Percentiles rank a stretch among this genome's conserved stretches.
phyloP scores from a whole-genome alignment of 345 rosid species.

The Gossypium mustelinum region DNA sequence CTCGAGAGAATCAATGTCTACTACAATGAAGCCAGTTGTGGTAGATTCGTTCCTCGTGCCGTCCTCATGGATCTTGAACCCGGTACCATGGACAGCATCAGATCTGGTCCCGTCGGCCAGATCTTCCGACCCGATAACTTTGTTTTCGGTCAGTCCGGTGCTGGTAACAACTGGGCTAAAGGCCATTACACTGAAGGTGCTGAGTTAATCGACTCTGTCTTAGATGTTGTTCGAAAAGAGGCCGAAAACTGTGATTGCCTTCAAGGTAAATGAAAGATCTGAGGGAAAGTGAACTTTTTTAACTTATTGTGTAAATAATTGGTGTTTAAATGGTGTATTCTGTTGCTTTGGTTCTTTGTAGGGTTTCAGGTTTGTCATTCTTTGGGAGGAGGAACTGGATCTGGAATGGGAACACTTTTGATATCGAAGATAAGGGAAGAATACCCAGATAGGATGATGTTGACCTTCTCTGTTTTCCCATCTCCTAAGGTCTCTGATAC shows the following conservation, averaged over 20 bases:
- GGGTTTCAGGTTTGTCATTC: constrained; percentile 25
- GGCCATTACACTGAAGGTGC: constrained; percentile 29
- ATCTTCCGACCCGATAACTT: constrained; percentile 23
- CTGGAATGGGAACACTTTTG: constrained; percentile 23
- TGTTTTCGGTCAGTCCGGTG: constrained; percentile 22
- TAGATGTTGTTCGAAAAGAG: constrained; percentile 20
- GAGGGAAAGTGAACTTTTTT: no score
- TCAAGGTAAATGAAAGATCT: constrained; percentile 10
- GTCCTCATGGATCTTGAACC: constrained; percentile 42
- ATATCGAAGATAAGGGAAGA: constrained; percentile 22
- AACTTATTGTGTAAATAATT: not conserved
- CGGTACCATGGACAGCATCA: constrained; percentile 35
- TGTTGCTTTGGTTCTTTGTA: not conserved
- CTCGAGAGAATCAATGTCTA: constrained; percentile 23
- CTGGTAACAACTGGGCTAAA: constrained; percentile 25
- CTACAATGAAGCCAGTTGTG: constrained; percentile 17
- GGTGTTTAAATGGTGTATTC: not conserved
- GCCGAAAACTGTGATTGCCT: constrained; percentile 21
- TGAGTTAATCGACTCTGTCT: constrained; percentile 29
- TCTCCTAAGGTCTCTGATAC: constrained; percentile 24
- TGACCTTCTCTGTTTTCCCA: constrained; percentile 19
- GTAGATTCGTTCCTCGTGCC: constrained; percentile 31
- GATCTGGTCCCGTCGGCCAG: constrained; percentile 37
- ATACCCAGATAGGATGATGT: constrained; percentile 22
- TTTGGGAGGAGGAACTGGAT: constrained; percentile 24